Percentiles rank a stretch among this genome's conserved stretches.
Evolutionary conservation across 768 basidiomycete genomes (phyloP).

Genomic region (Podaxis sp.): DNA sequence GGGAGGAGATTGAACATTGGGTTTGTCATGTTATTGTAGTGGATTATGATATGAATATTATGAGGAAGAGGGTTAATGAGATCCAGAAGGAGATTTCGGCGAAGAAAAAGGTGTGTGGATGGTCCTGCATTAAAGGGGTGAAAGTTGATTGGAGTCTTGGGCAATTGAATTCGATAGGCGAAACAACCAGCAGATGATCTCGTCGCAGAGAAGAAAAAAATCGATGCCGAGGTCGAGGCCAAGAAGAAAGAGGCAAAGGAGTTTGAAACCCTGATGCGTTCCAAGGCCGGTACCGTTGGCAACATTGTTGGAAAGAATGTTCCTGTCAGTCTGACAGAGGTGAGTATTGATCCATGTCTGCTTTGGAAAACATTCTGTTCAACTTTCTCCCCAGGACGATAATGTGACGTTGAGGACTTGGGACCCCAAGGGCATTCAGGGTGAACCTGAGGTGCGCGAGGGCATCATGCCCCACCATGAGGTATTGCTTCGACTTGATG

Average conservation of each 20-base stretch:
- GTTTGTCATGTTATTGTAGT: conserved; percentile 46
- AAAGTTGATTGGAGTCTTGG: background rate
- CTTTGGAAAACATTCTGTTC: background rate
- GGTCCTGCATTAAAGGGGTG: background rate
- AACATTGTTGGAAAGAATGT: conserved; percentile 90
- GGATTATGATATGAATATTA: conserved; percentile 79
- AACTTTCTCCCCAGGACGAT: conserved; percentile 65
- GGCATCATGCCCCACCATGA: conserved; percentile 97
- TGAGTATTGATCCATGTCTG: conserved; percentile 31
- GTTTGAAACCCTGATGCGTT: conserved; percentile 74
- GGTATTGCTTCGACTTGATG: conserved; percentile 89
- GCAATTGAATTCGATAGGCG: conserved; percentile 47
- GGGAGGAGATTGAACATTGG: background rate
- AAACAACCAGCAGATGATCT: conserved; percentile 91
- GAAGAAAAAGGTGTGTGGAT: conserved; percentile 79
- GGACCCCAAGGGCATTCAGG: conserved; percentile 79
- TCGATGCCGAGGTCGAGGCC: conserved; percentile 78
- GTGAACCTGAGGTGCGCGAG: conserved; percentile 66
- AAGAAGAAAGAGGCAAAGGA: conserved; percentile 78
- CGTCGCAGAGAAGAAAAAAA: conserved; percentile 76
- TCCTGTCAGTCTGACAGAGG: conserved; percentile 88
- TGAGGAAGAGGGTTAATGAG: conserved; percentile 82
- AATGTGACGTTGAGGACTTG: conserved; percentile 80
- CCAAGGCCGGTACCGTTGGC: conserved; percentile 79
- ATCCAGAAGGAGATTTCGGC: conserved; percentile 92